These are phyloP conservation scores for Colletotrichum musicola DNA, from an alignment of 2,329 filamentous ascomycete genomes.

Conservation along the genomic window DNA sequence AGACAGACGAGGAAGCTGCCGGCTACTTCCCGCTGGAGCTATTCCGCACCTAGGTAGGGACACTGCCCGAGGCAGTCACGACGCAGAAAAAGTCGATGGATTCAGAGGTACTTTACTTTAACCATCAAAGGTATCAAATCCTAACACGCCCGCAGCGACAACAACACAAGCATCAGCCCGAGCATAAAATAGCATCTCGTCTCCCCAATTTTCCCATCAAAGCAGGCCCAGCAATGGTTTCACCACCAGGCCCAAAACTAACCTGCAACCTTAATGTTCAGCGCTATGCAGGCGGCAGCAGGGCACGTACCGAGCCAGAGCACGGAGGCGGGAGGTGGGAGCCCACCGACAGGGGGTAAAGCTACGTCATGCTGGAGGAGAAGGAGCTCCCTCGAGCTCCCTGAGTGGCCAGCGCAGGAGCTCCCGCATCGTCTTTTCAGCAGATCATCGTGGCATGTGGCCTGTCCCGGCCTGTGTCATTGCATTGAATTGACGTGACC, in stretches of 20 bases:
- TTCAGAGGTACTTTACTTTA: too few relatives aligned
- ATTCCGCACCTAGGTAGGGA: neutral
- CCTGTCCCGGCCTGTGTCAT: conserved; percentile 10
- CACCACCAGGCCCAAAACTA: conserved; percentile 35
- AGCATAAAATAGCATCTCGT: conserved; percentile 25
- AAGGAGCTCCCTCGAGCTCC: conserved; percentile 38
- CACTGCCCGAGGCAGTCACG: neutral
- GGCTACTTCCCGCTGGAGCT: conserved; percentile 14
- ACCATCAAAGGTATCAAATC: neutral
- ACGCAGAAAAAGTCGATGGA: neutral
- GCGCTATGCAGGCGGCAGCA: conserved; percentile 26
- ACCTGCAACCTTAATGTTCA: conserved; percentile 39
- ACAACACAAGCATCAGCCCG: too few relatives aligned
- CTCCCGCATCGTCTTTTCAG: conserved; percentile 37
- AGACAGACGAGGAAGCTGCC: conserved; percentile 9
- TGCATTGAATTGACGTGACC: conserved; percentile 38
- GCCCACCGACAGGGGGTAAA: conserved; percentile 27
- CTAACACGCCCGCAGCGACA: neutral
- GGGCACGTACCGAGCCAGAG: conserved; percentile 17
- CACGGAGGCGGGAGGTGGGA: neutral
- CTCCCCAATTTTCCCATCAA: conserved; percentile 25
- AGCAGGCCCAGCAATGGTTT: conserved; percentile 22
- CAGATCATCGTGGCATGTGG: conserved; percentile 38
- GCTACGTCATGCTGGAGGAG: conserved; percentile 38
- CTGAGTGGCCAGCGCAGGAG: conserved; percentile 34